Conservation (phyloP, 2,329 filamentous ascomycete genomes). For the Trichoderma hamatum region DNA sequence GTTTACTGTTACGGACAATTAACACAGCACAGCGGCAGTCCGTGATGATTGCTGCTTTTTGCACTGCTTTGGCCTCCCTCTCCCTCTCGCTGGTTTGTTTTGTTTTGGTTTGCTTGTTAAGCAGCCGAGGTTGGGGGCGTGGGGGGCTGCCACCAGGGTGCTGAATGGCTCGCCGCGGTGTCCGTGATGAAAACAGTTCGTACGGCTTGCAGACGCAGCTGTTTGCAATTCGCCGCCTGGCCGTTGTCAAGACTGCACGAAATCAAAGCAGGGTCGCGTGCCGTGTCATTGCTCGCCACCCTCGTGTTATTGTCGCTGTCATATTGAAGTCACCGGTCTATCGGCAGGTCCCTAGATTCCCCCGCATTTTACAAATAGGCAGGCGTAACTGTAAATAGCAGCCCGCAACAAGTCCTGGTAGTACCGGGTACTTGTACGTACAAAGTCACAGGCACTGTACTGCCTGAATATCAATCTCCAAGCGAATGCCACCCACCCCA, state of each 20-base stretch:
- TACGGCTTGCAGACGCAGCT: not conserved
- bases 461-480: not conserved
- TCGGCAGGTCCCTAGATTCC: slow-evolving; percentile 28
- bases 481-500: slow-evolving; percentile 24
- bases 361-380: slow-evolving; percentile 23
- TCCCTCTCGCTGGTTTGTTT: not conserved
- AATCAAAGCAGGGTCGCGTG: not conserved
- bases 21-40: not conserved
- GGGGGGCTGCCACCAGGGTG: not conserved
- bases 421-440: not conserved
- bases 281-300: not conserved
- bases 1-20: not conserved
- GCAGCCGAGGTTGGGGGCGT: not conserved
- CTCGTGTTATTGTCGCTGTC: not conserved
- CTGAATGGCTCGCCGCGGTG: not conserved
- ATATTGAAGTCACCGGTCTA: not conserved
- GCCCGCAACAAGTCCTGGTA: not conserved
- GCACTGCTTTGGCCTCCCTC: not conserved
- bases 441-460: not conserved
- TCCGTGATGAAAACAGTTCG: not conserved
- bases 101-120: not conserved
- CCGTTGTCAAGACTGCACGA: not conserved
- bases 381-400: not conserved
- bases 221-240: not conserved
- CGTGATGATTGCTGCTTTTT: not conserved